Conservation (phyloP, 306 rosid species). For the Comarum palustre region DNA sequence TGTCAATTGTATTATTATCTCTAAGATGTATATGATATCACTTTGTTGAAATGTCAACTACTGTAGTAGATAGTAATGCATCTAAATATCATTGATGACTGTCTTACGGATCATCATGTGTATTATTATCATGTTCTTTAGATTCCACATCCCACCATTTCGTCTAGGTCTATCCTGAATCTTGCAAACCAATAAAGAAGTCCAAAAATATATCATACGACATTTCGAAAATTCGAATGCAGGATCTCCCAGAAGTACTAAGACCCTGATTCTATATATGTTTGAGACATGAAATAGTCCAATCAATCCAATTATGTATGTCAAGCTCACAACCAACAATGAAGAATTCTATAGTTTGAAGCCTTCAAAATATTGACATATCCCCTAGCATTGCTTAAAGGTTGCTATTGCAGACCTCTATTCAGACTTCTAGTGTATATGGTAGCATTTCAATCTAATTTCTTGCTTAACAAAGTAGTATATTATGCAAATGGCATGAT, state of each 20-base stretch:
- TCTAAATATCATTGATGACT: constrained; percentile 12
- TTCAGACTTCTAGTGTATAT: background rate
- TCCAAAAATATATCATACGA: background rate
- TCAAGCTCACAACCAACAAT: background rate
- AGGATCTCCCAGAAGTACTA: background rate
- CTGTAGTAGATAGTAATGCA: background rate
- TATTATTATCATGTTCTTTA: constrained; percentile 10
- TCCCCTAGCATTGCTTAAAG: background rate
- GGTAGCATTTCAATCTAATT: background rate
- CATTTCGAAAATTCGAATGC: background rate
- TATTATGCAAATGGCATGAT: background rate
- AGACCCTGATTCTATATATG: background rate
- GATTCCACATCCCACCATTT: constrained; percentile 17
- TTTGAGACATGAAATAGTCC: background rate
- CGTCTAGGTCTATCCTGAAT: background rate
- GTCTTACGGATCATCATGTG: background rate
- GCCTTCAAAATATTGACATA: background rate
- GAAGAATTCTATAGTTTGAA: background rate
- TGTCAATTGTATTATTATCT: background rate
- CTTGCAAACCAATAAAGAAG: background rate
- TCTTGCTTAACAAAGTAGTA: background rate
- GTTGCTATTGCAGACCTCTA: background rate
- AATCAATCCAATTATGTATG: background rate
- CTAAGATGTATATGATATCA: no score
- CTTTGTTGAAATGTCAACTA: no score